Evolutionary conservation across 2,329 filamentous ascomycete species (phyloP).

Genomic region (Ophiosphaerella narmari): DNA sequence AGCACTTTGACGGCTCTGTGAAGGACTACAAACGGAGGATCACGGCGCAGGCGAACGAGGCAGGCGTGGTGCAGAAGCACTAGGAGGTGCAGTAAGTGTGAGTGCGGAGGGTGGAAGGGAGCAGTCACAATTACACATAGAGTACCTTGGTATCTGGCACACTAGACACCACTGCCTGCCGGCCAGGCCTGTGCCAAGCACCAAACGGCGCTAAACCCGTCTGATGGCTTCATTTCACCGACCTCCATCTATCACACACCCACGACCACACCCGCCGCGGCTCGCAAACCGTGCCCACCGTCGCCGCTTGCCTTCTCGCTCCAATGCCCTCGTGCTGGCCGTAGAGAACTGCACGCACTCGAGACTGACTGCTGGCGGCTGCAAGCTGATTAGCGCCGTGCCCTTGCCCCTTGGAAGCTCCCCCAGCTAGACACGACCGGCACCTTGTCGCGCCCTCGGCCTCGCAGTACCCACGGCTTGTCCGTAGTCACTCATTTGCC

Average conservation of each 20-base stretch:
- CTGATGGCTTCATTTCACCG: constrained; percentile 20
- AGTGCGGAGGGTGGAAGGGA: too few species aligned
- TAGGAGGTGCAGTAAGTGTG: constrained; percentile 25
- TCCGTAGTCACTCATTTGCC: constrained; percentile 52
- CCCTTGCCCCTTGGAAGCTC: constrained; percentile 32
- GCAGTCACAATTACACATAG: neutral
- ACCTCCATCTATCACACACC: constrained; percentile 19
- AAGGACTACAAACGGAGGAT: constrained; percentile 98
- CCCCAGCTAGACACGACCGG: constrained; percentile 35
- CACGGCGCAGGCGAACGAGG: constrained; percentile 81
- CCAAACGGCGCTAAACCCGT: constrained; percentile 28
- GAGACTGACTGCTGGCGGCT: constrained; percentile 31
- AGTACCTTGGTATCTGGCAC: too few species aligned
- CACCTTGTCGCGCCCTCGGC: constrained; percentile 52
- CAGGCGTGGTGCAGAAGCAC: constrained; percentile 74
- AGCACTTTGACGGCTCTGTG: constrained; percentile 94
- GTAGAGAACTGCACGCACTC: constrained; percentile 29
- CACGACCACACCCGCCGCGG: constrained; percentile 6
- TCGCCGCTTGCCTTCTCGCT: constrained; percentile 10
- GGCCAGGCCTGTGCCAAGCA: neutral
- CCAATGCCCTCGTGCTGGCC: constrained; percentile 32
- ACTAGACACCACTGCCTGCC: neutral
- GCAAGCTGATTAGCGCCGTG: constrained; percentile 16
- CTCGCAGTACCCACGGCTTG: constrained; percentile 49
- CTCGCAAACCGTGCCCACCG: neutral